Evolutionary conservation across 805 yeast species (phyloP).

Genomic region (Candida piceae): DNA sequence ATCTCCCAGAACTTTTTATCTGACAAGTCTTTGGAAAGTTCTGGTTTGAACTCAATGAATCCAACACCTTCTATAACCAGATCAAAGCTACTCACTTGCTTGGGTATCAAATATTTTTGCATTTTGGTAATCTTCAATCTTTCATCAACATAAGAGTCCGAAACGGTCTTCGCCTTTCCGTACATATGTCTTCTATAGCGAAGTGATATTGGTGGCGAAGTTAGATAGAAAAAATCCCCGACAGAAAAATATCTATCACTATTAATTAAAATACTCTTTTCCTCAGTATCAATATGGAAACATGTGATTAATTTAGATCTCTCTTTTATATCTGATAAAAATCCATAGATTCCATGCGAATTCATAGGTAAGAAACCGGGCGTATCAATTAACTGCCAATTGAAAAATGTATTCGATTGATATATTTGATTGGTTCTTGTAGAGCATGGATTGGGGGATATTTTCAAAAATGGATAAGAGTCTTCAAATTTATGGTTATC

Average conservation of each 20-base stretch:
- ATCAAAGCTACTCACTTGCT: constrained; percentile 6
- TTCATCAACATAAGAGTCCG: too few species aligned
- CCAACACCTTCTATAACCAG: constrained; percentile 15
- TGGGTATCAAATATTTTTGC: constrained; percentile 6
- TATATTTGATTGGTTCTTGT: constrained; percentile 12
- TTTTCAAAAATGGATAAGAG: constrained; percentile 4
- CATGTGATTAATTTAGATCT: not conserved
- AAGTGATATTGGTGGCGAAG: too few species aligned
- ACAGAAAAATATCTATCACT: too few species aligned
- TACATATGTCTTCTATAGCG: too few species aligned
- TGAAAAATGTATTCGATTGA: constrained; percentile 9
- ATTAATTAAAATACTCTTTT: too few species aligned
- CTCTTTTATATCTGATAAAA: constrained; percentile 1
- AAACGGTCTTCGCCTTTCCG: too few species aligned
- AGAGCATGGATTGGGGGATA: constrained; percentile 14
- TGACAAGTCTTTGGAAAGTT: not conserved
- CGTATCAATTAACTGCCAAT: constrained; percentile 21
- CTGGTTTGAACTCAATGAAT: constrained; percentile 6
- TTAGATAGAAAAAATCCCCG: not conserved
- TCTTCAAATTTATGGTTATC: too few species aligned
- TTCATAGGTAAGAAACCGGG: constrained; percentile 24
- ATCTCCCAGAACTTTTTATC: constrained; percentile 6
- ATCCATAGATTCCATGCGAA: constrained; percentile 17
- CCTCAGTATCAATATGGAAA: not conserved
- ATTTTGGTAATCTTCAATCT: not conserved